A percentile compares a stretch with the other conserved stretches of the same genome.
Conservation (phyloP, 345 rosid genomes). For the Brassica nigra region DNA sequence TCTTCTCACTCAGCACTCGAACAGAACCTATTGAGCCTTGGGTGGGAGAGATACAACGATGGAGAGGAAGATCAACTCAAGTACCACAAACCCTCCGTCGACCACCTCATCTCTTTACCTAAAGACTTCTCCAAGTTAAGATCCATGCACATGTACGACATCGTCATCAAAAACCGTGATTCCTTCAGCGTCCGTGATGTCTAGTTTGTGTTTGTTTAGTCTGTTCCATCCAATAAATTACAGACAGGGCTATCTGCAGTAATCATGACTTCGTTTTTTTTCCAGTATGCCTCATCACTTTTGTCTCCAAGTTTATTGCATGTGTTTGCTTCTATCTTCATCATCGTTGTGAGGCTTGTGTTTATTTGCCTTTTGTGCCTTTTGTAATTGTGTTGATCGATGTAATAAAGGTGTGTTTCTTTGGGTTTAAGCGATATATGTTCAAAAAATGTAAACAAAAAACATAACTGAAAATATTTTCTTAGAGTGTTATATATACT, state of each 20-base stretch:
- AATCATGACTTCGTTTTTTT: background rate
- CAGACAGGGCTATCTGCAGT: background rate
- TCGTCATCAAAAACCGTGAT: too few species aligned
- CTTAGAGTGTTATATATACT: background rate
- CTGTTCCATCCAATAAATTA: background rate
- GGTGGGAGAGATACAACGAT: conserved; percentile 78
- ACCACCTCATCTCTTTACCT: conserved; percentile 62
- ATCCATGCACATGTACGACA: too few species aligned
- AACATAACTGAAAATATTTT: background rate
- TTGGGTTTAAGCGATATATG: too few species aligned
- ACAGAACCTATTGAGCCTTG: conserved; percentile 54
- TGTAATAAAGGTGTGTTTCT: too few species aligned
- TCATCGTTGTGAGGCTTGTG: too few species aligned
- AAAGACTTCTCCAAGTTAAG: too few species aligned
- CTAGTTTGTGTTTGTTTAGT: conserved; percentile 6
- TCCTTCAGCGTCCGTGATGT: too few species aligned
- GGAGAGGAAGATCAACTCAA: conserved; percentile 55
- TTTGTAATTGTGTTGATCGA: too few species aligned
- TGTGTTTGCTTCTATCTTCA: too few species aligned
- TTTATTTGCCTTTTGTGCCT: too few species aligned
- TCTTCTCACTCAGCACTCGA: conserved; percentile 61
- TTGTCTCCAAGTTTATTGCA: too few species aligned
- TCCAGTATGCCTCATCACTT: background rate
- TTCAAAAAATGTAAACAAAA: background rate
- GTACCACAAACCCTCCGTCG: conserved; percentile 68